Base-by-base conservation (phyloP, 257 asterid genomes). In the Nicotiana noctiflora region DNA sequence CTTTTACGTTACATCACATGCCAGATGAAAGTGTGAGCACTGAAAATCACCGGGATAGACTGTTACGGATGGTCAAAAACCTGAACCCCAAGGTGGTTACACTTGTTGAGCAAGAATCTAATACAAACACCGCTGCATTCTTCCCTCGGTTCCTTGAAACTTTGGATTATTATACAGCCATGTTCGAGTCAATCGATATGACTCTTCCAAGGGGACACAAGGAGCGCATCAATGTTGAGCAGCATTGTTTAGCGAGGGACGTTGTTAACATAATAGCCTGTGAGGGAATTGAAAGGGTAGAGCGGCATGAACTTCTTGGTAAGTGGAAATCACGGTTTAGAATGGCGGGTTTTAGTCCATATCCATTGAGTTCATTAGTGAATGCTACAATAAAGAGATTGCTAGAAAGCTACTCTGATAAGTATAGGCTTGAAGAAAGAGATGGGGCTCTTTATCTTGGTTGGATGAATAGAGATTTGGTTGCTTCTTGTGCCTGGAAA, bases 371-470 rank as follows among this genome's bases (percentile, higher is more conserved):
- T 81, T 84, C 90, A 34, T 76, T 90, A 78, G 97, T 94, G 52
- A 94, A 94, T 60, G 87, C 89, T 27, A 94, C 97, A 0, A 94
- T 94, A 80, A 91, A 86, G 62, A 82, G 83, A 11, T 82, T 90
- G 91, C 91, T 94, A 2, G 85, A 84, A 34, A 91, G 84, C 85
- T 91, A 91, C 75, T 85, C 91, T 55, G 77, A 82, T 13, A 89
- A 88, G 53, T 93, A 89, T 82, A 91, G 97, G 76, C 89, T 91
- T 85, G 89, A 88, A 67, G 97, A 94, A 77, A 90, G 97, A 84
- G 94, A 94, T 84, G 97, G 94, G 8, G 97, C 97, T 65, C 87
- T 94, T 49, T 93, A 89, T 88, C 96, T 94, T 83, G 98, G 98
- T 76, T 94, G 98, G 98, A 86, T 91, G 92, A 86, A 90, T 76